A percentile compares a stretch with the other conserved stretches of the same genome.
Conservation (phyloP, 2,329 filamentous ascomycete genomes). For the Aspergillus fijiensis region DNA sequence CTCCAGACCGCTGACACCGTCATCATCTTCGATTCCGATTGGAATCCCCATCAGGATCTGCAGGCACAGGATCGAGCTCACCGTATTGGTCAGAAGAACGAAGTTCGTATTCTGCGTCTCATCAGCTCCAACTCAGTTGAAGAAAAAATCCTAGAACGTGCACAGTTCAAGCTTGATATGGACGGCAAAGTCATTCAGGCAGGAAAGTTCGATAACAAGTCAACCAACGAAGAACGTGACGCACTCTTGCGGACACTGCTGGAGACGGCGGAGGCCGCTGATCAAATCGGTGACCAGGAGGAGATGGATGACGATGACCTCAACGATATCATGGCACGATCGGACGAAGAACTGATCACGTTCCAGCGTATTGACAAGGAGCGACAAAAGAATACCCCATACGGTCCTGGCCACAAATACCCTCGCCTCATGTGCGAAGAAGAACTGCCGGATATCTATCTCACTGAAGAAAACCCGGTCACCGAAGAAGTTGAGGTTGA, state of each 20-base stretch:
- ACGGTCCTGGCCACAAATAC: conserved; percentile 67
- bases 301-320: conserved; percentile 99
- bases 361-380: conserved; percentile 86
- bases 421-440: conserved; percentile 82
- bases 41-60: conserved; percentile 99
- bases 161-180: conserved; percentile 98
- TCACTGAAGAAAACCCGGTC: conserved; percentile 79
- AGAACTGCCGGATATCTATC: conserved; percentile 91
- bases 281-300: conserved; percentile 78
- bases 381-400: conserved; percentile 63
- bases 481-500: conserved; percentile 75
- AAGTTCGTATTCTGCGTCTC: conserved; percentile 91
- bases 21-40: conserved; percentile 99
- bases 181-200: conserved; percentile 99
- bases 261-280: conserved; percentile 70
- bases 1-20: conserved; percentile 97
- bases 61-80: conserved; percentile 99
- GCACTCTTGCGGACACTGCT: conserved; percentile 92
- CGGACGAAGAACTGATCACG: conserved; percentile 69
- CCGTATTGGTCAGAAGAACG: conserved; percentile 99
- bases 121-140: conserved; percentile 97
- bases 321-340: conserved; percentile 89
- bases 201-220: conserved; percentile 99
- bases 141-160: conserved; percentile 96
- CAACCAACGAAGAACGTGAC: conserved; percentile 95